phyloP scores from a whole-genome alignment of 306 rosid genomes.

The Quercus agrifolia region DNA sequence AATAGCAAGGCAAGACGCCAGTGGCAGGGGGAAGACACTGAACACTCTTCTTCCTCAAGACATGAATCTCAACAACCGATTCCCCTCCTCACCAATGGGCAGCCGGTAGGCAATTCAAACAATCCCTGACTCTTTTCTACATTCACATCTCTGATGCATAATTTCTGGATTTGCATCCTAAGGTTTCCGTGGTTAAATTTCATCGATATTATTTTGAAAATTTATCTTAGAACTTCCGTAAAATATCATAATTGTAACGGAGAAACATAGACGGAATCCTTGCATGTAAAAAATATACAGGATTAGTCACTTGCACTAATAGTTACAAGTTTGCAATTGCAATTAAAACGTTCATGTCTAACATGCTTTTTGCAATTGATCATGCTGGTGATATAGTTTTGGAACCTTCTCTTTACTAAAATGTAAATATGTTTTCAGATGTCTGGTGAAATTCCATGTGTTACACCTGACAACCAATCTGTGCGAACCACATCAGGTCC shows the following conservation, averaged over 20 bases:
- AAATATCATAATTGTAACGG: no score
- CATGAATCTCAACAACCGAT: conserved; percentile 84
- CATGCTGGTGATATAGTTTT: not conserved
- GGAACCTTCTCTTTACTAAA: not conserved
- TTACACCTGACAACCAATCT: conserved; percentile 86
- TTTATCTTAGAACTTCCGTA: not conserved
- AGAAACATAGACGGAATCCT: no score
- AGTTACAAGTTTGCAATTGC: not conserved
- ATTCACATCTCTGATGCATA: not conserved
- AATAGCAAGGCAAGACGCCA: conserved; percentile 56
- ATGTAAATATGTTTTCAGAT: conserved; percentile 41
- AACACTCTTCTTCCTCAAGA: conserved; percentile 81
- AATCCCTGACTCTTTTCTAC: not conserved
- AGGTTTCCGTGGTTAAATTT: not conserved
- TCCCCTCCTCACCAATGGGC: conserved; percentile 91
- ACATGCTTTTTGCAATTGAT: not conserved
- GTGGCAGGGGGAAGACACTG: conserved; percentile 81
- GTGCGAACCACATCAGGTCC: conserved; percentile 93
- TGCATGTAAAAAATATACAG: no score
- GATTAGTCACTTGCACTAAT: not conserved
- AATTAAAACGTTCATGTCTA: not conserved
- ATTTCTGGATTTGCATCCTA: not conserved
- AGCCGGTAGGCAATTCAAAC: conserved; percentile 41
- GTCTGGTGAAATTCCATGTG: conserved; percentile 93
- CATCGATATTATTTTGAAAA: not conserved